phyloP scores from a whole-genome alignment of 2,329 filamentous ascomycete species.

The Colletotrichum liaoningense region DNA sequence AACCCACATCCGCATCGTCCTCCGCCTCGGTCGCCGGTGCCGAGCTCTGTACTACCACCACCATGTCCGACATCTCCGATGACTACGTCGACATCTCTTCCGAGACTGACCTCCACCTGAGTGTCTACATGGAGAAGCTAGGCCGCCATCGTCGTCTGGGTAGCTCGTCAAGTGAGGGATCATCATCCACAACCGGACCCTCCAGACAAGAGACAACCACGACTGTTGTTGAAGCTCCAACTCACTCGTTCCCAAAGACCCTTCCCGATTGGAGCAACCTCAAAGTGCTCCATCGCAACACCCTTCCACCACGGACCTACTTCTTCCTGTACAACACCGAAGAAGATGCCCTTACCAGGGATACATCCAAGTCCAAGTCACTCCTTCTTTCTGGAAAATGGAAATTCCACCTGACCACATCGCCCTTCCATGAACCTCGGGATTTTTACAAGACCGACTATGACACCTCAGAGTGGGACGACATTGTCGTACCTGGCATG shows the following conservation, averaged over 20 bases:
- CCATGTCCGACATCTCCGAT: slow-evolving; percentile 36
- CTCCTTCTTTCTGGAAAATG: slow-evolving; percentile 64
- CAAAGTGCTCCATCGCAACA: slow-evolving; percentile 66
- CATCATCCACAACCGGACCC: slow-evolving; percentile 2
- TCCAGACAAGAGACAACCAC: slow-evolving; percentile 5
- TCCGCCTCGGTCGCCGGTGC: slow-evolving; percentile 15
- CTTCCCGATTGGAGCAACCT: slow-evolving; percentile 72
- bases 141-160: slow-evolving; percentile 13
- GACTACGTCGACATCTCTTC: slow-evolving; percentile 33
- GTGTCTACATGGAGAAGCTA: slow-evolving; percentile 29
- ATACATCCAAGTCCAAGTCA: slow-evolving; percentile 51
- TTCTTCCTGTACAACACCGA: slow-evolving; percentile 64
- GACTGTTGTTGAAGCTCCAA: background rate
- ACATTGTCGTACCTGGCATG: slow-evolving; percentile 73
- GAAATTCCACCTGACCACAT: slow-evolving; percentile 62
- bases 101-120: slow-evolving; percentile 29
- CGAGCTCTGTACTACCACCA: slow-evolving; percentile 10
- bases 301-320: slow-evolving; percentile 64
- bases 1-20: slow-evolving; percentile 6
- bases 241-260: slow-evolving; percentile 42
- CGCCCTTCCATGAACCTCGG: slow-evolving; percentile 57
- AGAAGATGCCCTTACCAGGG: slow-evolving; percentile 58
- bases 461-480: slow-evolving; percentile 54
- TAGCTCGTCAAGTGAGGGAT: slow-evolving; percentile 28
- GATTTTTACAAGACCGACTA: slow-evolving; percentile 52